Percentiles rank a stretch among this genome's conserved stretches.
These are phyloP conservation scores for Ascoidea tarda DNA, from an alignment of 805 yeast species.

Conservation along the genomic window DNA sequence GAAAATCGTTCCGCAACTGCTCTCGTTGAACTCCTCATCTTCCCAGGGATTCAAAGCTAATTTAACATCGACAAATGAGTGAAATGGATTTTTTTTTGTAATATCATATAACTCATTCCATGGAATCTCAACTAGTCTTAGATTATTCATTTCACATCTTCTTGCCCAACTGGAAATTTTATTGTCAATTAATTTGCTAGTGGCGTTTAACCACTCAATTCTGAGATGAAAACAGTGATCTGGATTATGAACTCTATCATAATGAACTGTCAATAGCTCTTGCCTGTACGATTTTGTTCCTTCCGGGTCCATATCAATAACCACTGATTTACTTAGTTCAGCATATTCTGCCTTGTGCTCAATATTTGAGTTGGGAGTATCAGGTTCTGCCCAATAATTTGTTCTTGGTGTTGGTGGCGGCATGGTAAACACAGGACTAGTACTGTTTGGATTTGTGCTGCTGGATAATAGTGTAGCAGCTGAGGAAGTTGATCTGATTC, in stretches of 20 bases:
- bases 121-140: slow-evolving; percentile 75
- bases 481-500: not conserved
- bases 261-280: slow-evolving; percentile 71
- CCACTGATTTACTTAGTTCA: slow-evolving; percentile 50
- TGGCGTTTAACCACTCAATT: slow-evolving; percentile 85
- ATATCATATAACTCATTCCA: slow-evolving; percentile 75
- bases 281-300: slow-evolving; percentile 51
- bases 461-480: not conserved
- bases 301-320: slow-evolving; percentile 63
- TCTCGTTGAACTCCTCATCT: slow-evolving; percentile 18
- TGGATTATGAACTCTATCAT: slow-evolving; percentile 87
- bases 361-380: not conserved
- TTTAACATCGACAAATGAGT: slow-evolving; percentile 60
- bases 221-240: slow-evolving; percentile 88
- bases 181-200: slow-evolving; percentile 76
- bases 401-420: not conserved
- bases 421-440: not conserved
- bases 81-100: slow-evolving; percentile 74
- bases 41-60: slow-evolving; percentile 62
- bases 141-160: slow-evolving; percentile 73
- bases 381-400: not conserved
- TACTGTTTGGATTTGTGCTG: not conserved
- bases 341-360: slow-evolving; percentile 17
- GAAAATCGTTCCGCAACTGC: slow-evolving; percentile 10
- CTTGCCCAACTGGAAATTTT: slow-evolving; percentile 65